Conservation (phyloP, 768 basidiomycete genomes). For the Leccinum disarticulatum region DNA sequence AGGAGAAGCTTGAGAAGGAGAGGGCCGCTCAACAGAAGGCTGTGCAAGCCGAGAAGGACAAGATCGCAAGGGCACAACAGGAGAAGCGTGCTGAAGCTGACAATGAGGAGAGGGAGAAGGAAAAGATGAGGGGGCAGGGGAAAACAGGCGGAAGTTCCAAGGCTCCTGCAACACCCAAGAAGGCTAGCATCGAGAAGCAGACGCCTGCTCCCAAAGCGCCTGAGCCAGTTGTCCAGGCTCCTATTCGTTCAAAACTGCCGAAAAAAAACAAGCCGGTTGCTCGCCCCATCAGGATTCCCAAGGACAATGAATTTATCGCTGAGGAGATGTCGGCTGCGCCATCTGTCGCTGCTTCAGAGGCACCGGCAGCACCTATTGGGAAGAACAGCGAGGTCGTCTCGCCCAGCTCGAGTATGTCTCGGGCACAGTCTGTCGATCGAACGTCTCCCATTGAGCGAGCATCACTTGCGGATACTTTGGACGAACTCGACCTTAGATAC, state of each 20-base stretch:
- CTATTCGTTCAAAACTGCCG: constrained; percentile 78
- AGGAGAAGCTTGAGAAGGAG: constrained; percentile 43
- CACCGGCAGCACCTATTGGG: constrained; percentile 37
- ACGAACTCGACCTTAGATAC: constrained; percentile 61
- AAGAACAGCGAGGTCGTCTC: constrained; percentile 36
- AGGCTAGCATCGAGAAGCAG: constrained; percentile 19
- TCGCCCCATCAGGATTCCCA: constrained; percentile 57
- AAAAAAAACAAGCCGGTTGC: constrained; percentile 74
- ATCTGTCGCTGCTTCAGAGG: constrained; percentile 50
- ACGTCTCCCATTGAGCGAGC: constrained; percentile 43
- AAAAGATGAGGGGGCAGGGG: constrained; percentile 27
- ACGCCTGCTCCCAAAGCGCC: constrained; percentile 16
- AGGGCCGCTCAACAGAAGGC: constrained; percentile 30
- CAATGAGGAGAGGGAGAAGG: constrained; percentile 32
- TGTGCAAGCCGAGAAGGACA: constrained; percentile 39
- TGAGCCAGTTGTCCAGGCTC: constrained; percentile 56
- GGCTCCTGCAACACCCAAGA: constrained; percentile 18
- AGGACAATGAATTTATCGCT: constrained; percentile 50
- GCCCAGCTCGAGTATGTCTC: constrained; percentile 55
- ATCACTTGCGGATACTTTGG: constrained; percentile 63
- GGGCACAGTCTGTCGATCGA: constrained; percentile 60
- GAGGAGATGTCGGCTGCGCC: constrained; percentile 45
- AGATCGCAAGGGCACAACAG: constrained; percentile 33
- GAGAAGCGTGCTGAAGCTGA: constrained; percentile 30
- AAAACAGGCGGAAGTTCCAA: constrained; percentile 29